These are phyloP conservation scores for Penicillium sp. DNA, from an alignment of 2,329 filamentous ascomycete species.

Conservation along the genomic window DNA sequence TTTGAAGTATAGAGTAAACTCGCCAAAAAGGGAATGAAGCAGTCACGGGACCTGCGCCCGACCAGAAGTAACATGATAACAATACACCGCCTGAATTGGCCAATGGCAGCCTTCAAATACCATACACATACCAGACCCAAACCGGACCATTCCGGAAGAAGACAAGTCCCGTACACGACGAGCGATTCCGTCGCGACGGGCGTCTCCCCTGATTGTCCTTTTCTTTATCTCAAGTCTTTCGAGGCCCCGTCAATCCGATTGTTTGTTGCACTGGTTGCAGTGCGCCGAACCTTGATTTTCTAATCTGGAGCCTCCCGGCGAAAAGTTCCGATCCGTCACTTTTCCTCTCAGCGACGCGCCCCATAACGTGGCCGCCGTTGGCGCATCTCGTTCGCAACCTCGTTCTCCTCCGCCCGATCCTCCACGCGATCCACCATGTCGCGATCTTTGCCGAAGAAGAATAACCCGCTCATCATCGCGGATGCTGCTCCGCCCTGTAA, in stretches of 20 bases:
- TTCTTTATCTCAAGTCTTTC: slow-evolving; percentile 8
- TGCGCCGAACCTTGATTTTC: slow-evolving; percentile 1
- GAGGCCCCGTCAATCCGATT: not conserved
- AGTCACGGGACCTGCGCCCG: slow-evolving; percentile 18
- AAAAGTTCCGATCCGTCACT: slow-evolving; percentile 17
- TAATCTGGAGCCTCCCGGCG: slow-evolving; percentile 8
- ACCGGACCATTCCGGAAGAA: slow-evolving; percentile 23
- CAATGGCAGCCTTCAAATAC: slow-evolving; percentile 6
- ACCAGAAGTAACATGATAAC: slow-evolving; percentile 4
- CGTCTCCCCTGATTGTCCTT: slow-evolving; percentile 22
- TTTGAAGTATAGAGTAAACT: no score
- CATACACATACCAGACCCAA: slow-evolving; percentile 1
- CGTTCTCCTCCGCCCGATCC: slow-evolving; percentile 6
- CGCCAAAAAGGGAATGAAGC: not conserved
- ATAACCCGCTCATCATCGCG: slow-evolving; percentile 43
- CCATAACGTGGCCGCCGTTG: slow-evolving; percentile 42
- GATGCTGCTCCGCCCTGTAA: slow-evolving; percentile 44
- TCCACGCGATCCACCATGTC: slow-evolving; percentile 29
- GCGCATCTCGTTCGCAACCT: slow-evolving; percentile 26
- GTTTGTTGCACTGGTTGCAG: slow-evolving; percentile 4
- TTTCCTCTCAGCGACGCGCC: slow-evolving; percentile 31
- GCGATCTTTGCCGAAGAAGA: slow-evolving; percentile 43
- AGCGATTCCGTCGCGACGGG: slow-evolving; percentile 15
- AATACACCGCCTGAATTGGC: slow-evolving; percentile 1
- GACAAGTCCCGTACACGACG: slow-evolving; percentile 15